Conservation (phyloP, 1,284 basidiomycete species). For the Salmacisia buchloeana region DNA sequence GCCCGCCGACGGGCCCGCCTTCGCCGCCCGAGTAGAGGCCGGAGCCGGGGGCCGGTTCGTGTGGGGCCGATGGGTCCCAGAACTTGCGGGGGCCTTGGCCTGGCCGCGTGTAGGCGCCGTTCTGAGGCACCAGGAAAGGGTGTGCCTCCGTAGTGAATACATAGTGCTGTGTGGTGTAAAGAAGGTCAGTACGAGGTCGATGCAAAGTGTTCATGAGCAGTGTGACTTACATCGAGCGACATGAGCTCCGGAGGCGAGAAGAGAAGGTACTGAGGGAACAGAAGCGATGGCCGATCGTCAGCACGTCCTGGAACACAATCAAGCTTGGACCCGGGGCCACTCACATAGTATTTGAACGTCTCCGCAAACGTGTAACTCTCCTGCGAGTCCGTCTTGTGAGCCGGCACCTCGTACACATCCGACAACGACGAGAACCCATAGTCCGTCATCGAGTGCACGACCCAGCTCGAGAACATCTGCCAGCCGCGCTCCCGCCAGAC, state of each 20-base stretch:
- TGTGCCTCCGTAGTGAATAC: constrained; percentile 56
- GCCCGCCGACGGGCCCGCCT: constrained; percentile 24
- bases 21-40: constrained; percentile 39
- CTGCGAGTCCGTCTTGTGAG: constrained; percentile 50
- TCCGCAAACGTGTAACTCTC: constrained; percentile 59
- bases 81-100: constrained; percentile 34
- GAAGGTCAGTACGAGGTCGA: background rate
- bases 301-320: background rate
- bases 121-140: constrained; percentile 38
- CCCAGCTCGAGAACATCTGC: constrained; percentile 60
- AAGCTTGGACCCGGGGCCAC: background rate
- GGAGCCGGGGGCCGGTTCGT: constrained; percentile 18
- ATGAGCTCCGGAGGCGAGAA: constrained; percentile 57
- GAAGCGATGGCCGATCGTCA: background rate
- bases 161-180: constrained; percentile 47
- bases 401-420: constrained; percentile 52
- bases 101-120: constrained; percentile 29
- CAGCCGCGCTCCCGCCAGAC: constrained; percentile 60
- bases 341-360: constrained; percentile 52
- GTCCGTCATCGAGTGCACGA: constrained; percentile 51
- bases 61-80: constrained; percentile 23
- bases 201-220: background rate
- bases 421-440: constrained; percentile 52
- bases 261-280: constrained; percentile 40
- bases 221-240: constrained; percentile 54